These are phyloP conservation scores for Penicillium paxilli DNA, from an alignment of 495 filamentous ascomycete genomes.

Conservation along the genomic window DNA sequence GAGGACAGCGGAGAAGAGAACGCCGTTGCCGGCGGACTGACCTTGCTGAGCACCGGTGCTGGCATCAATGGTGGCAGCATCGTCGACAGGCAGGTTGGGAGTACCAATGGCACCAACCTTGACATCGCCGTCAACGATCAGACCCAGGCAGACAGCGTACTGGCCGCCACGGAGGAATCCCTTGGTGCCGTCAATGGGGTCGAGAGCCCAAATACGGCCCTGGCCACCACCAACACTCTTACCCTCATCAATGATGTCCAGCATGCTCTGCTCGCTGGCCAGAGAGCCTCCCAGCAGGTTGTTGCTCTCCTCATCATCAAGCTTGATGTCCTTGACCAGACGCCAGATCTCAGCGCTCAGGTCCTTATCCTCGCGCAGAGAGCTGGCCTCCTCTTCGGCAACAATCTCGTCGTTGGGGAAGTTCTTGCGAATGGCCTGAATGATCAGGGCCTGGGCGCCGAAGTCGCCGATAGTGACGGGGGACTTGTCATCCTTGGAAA, in stretches of 20 bases:
- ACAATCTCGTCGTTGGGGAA: constrained; percentile 92
- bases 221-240: constrained; percentile 74
- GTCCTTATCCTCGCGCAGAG: constrained; percentile 65
- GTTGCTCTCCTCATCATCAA: constrained; percentile 70
- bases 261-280: constrained; percentile 69
- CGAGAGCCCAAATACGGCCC: constrained; percentile 93
- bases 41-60: constrained; percentile 67
- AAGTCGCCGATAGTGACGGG: constrained; percentile 98
- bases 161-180: constrained; percentile 97
- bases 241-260: constrained; percentile 82
- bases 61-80: constrained; percentile 63
- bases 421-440: constrained; percentile 79
- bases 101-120: constrained; percentile 93
- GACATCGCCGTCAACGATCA: constrained; percentile 93
- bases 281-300: constrained; percentile 71
- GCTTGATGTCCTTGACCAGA: constrained; percentile 66
- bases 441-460: constrained; percentile 95
- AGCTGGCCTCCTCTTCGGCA: constrained; percentile 87
- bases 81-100: constrained; percentile 89
- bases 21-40: constrained; percentile 68
- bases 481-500: constrained; percentile 91
- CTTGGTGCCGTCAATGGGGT: constrained; percentile 97
- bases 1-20: constrained; percentile 77
- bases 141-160: constrained; percentile 90
- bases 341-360: constrained; percentile 78